Evolutionary conservation across 1,284 basidiomycete species (phyloP).

Genomic region (Ustilago curta): DNA sequence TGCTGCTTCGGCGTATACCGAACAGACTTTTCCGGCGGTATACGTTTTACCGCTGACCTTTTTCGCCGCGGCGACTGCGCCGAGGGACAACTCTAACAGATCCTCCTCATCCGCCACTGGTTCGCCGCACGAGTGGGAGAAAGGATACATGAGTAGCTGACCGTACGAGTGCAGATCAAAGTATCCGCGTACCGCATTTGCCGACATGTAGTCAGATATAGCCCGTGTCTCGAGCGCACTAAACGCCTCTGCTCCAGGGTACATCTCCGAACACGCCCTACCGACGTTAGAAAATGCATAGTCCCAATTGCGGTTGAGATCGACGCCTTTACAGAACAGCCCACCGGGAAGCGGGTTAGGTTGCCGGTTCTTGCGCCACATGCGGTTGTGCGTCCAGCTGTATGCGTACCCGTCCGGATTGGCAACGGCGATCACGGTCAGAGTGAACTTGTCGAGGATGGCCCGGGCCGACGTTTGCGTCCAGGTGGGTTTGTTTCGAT

Average conservation of each 20-base stretch:
- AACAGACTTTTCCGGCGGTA: constrained; percentile 78
- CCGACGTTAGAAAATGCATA: constrained; percentile 71
- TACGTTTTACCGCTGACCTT: constrained; percentile 74
- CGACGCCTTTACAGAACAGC: constrained; percentile 76
- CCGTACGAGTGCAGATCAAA: constrained; percentile 85
- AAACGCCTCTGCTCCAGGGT: constrained; percentile 68
- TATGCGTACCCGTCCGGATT: constrained; percentile 87
- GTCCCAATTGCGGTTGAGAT: constrained; percentile 79
- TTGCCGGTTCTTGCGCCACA: constrained; percentile 86
- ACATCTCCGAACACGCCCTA: constrained; percentile 43
- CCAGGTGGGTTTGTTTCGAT: constrained; percentile 17
- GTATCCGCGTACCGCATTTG: constrained; percentile 74
- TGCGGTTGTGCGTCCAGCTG: constrained; percentile 76
- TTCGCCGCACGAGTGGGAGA: constrained; percentile 78
- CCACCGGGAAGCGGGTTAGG: constrained; percentile 64
- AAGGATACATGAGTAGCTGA: constrained; percentile 78
- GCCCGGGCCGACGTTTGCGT: constrained; percentile 32
- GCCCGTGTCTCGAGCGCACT: constrained; percentile 81
- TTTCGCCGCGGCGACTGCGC: constrained; percentile 77
- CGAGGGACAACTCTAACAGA: constrained; percentile 80
- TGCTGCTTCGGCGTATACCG: constrained; percentile 67
- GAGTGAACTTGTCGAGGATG: constrained; percentile 76
- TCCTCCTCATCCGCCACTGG: constrained; percentile 83
- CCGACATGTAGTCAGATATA: constrained; percentile 77
- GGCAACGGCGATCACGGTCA: constrained; percentile 81